phyloP scores from a whole-genome alignment of 169 alveolate genomes.

The Plasmodium gaboni region DNA sequence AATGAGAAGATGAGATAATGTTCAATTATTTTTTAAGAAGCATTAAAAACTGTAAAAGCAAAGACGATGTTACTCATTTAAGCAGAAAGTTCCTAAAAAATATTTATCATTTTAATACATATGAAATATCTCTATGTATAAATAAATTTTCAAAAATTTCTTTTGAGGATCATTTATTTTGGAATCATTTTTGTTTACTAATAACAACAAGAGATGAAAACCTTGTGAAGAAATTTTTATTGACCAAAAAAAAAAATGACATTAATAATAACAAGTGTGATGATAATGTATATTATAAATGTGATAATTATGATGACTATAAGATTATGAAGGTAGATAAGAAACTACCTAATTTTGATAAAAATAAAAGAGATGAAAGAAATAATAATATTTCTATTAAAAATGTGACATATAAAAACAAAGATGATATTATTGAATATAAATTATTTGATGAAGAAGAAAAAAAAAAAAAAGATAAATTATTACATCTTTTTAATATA shows the following conservation, averaged over 20 bases:
- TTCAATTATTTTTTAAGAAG: slow-evolving; percentile 61
- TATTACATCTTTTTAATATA: slow-evolving; percentile 12
- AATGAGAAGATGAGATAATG: slow-evolving; percentile 26
- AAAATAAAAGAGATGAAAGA: neutral
- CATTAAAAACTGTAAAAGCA: slow-evolving; percentile 31
- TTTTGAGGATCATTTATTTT: slow-evolving; percentile 34
- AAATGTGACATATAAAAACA: neutral
- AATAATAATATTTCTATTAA: neutral
- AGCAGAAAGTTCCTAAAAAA: slow-evolving; percentile 36
- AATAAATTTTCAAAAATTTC: slow-evolving; percentile 45
- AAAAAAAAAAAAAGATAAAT: neutral
- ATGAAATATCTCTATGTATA: slow-evolving; percentile 62
- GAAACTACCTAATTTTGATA: too few species aligned
- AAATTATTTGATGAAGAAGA: neutral
- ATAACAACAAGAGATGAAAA: slow-evolving; percentile 34
- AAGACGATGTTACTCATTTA: slow-evolving; percentile 43
- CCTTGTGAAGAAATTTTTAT: neutral
- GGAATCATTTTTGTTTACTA: slow-evolving; percentile 29
- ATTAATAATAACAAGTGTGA: neutral
- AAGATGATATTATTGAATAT: neutral
- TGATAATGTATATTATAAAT: neutral
- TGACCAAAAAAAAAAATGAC: neutral
- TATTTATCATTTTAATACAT: slow-evolving; percentile 27
- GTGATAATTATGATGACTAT: too few species aligned
- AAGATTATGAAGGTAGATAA: too few species aligned